Base-by-base conservation (phyloP, 768 basidiomycete genomes). In the Tricholoma sp. region DNA sequence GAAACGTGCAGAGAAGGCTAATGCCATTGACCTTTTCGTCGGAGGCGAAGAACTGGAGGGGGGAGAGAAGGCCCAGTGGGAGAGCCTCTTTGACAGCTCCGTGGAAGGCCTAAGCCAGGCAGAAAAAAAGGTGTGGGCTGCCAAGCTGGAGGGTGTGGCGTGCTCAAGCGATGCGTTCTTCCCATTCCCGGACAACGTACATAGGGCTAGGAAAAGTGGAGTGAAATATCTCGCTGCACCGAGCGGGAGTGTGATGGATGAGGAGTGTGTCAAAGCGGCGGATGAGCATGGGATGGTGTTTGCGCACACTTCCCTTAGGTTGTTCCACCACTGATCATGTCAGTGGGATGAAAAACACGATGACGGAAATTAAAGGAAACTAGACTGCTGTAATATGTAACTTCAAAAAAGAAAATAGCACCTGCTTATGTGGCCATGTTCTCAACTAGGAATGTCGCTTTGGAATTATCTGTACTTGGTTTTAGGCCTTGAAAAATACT, bases 101-200 rank as follows among this genome's bases (percentile, higher is more conserved):
- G 91, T 94, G 0, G 74, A 72, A 59, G 76, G 86, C 16, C 74
- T 99, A 61, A 83, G 74, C 14, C 79, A 75, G 14, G 78, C 78
- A 59, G 94, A 97, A 74, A 86, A 82, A 69, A 82, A 78, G 66
- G 81, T 82, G 53, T 95, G 94, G 83, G 83, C 83, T 52, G 71
- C 64, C 47, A 75, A 87, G 74, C 75, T 98, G 56, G 86, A 88
- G 58, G 90, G 84, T 19, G 96, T 98, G 52, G 85, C 90, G 5
- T 96, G 97, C 73, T 91, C 91, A 31, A 94, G 92, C 59, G 97
- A 99, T 63, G 97, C 96, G 52, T 99, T 99, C 83, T 98, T 98
- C 94, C 97, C 97, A 16, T 98, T 98, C 84, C 83, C 96, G 11
- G 97, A 99, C 68, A 99, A 98, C 64, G 96, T 99, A 32, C 91